Percentiles rank a stretch among this genome's conserved stretches.
These are phyloP conservation scores for Pseudocercospora musae DNA, from an alignment of 2,329 filamentous ascomycete genomes.

Conservation along the genomic window DNA sequence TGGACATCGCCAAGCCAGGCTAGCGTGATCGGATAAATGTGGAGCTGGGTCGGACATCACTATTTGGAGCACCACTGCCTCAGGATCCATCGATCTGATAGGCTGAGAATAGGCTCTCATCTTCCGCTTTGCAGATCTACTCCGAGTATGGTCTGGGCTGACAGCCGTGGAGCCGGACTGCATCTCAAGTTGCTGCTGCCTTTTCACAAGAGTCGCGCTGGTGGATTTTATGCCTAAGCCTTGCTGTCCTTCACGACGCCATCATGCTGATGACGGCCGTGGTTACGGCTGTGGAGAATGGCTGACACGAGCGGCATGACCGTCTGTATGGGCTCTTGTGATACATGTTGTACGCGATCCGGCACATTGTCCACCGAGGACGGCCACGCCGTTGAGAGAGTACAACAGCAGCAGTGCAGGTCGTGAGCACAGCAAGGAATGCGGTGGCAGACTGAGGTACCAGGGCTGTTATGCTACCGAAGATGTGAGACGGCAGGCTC, in stretches of 20 bases:
- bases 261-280: not conserved
- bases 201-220: not conserved
- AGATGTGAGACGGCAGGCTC: not conserved
- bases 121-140: not conserved
- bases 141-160: not conserved
- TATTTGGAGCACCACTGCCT: constrained; percentile 3
- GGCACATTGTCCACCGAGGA: not conserved
- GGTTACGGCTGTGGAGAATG: not conserved
- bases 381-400: not conserved
- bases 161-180: constrained; percentile 4
- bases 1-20: not conserved
- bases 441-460: not conserved
- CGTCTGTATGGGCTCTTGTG: constrained; percentile 2
- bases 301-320: not conserved
- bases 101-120: not conserved
- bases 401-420: not conserved
- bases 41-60: not conserved
- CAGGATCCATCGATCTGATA: constrained; percentile 1
- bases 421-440: not conserved
- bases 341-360: not conserved
- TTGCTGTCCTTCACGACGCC: not conserved
- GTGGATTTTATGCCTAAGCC: not conserved
- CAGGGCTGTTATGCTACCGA: not conserved
- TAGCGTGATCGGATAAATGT: not conserved
- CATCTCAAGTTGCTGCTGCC: not conserved